These are phyloP conservation scores for Trapa bicornis DNA, from an alignment of 345 rosid species.

Conservation along the genomic window DNA sequence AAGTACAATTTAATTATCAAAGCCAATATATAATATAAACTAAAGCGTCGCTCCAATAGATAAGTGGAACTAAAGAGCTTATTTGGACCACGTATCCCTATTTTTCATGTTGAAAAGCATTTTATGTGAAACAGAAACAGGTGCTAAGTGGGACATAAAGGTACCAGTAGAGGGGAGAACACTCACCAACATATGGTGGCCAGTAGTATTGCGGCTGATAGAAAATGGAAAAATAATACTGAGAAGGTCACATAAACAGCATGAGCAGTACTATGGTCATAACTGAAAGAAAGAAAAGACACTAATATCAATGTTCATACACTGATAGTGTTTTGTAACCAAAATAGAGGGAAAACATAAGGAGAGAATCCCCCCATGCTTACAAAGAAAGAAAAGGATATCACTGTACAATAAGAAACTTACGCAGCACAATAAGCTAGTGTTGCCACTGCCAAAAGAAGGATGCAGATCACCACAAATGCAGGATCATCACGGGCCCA, in stretches of 20 bases:
- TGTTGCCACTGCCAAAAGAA: constrained; percentile 70
- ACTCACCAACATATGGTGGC: constrained; percentile 90
- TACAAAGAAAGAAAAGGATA: neutral
- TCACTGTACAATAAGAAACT: constrained; percentile 21
- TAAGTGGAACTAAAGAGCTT: too few species aligned
- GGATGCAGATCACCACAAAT: constrained; percentile 86
- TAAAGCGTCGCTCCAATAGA: too few species aligned
- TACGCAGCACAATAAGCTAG: constrained; percentile 95
- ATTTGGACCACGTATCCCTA: too few species aligned
- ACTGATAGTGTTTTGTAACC: neutral
- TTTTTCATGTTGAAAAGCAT: too few species aligned
- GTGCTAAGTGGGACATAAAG: neutral
- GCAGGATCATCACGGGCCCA: constrained; percentile 99
- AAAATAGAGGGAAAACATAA: neutral
- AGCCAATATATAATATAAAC: too few species aligned
- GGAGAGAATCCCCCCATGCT: neutral
- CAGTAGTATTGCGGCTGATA: constrained; percentile 56
- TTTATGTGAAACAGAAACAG: neutral
- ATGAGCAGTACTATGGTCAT: constrained; percentile 81
- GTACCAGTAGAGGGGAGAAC: neutral
- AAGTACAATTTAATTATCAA: too few species aligned
- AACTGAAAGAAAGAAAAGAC: constrained; percentile 44
- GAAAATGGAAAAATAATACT: constrained; percentile 67
- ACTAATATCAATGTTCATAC: neutral
- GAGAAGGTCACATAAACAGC: constrained; percentile 70